Evolutionary conservation across 75 land plant species (phyloP), one percentile per base, ranked within the genome.

Genomic region (Picea sitchensis): DNA sequence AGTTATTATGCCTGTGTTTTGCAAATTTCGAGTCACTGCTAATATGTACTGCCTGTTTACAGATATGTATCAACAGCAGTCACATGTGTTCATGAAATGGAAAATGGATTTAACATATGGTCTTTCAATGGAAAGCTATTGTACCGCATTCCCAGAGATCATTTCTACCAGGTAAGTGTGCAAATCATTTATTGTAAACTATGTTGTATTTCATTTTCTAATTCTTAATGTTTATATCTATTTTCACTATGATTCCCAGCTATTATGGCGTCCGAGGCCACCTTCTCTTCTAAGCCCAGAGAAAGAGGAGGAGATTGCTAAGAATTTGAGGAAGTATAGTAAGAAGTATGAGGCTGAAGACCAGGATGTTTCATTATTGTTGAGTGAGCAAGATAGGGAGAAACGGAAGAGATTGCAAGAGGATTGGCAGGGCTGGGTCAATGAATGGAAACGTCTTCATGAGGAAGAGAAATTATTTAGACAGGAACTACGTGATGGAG

Each of bases 61-160:
- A 94, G 98, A 86, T 94, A 92, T 82, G 94, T 90, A 59, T 88
- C 94, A 3, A 96, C 98, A 30, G 76, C 92, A 9, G 94, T 94
- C 57, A 96, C 97, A 30, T 92, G 93, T 76, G 92, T 94, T 59
- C 98, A 96, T 82, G 95, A 92, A 83, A 92, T 96, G 97, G 98
- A 96, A 80, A 96, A 94, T 92, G 97, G 98, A 2, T 96, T 94
- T 85, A 88, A 88, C 79, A 86, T 96, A 15, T 96, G 98, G 98
- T 94, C 98, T 23, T 96, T 94, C 89, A 80, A 87, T 84, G 98
- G 97, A 21, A 94, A 94, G 81, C 90, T 94, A 23, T 81, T 94
- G 9, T 94, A 94, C 81, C 82, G 90, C 51, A 84, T 92, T 58
- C 80, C 91, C 31, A 87, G 87, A 76, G 97, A 96, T 73, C 94